Base-by-base conservation (phyloP, 1,139 yeast genomes). In the Hemisphaericaspora xylofermentans region DNA sequence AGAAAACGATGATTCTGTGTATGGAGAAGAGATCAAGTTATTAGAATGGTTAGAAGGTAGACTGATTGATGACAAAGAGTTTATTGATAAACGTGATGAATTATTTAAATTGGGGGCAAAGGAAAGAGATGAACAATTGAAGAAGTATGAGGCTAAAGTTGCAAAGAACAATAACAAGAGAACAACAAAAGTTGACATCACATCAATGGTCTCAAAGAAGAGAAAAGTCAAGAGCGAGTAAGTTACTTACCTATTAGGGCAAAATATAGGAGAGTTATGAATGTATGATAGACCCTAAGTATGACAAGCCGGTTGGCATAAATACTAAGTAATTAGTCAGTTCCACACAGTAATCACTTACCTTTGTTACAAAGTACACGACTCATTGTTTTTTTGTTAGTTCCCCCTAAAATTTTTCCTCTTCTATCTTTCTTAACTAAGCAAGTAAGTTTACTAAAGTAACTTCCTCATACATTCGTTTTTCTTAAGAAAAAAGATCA, bases 11-110 rank as follows among this genome's bases (percentile, higher is more conserved):
- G 82, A 80, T 22, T 62, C 66, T 2, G 63, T 74, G 1, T 86
- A 91, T 60, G 96, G 91, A 1, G 85, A 83, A 38, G 98, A 93
- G 60, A 84, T 94, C 46, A 84, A 86, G 54, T 61, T 81, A 28
- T 63, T 83, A 36, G 89, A 85, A 58, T 85, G 87, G 88, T 64
- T 84, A 40, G 72, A 72, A 31, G 93, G 80, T 2, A 78, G 66
- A 43, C 42, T 58, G 3, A 63, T 50, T 2, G 81, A 77, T 35
- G 89, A 86, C 48, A 54, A 62, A 15, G 94, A 85, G 48, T 73
- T 75, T 38, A 35, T 69, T 2, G 71, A 56, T 1, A 84, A 78
- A 54, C 56, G 66, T 7, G 68, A 65, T 19, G 77, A 68, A 42
- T 63, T 91, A 42, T 74, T 76, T 35, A 69, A 67, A 26, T 53